Evolutionary conservation across 2,329 filamentous ascomycete species (phyloP), one percentile per base, ranked within the genome.

Genomic region (Graphilbum sp.): DNA sequence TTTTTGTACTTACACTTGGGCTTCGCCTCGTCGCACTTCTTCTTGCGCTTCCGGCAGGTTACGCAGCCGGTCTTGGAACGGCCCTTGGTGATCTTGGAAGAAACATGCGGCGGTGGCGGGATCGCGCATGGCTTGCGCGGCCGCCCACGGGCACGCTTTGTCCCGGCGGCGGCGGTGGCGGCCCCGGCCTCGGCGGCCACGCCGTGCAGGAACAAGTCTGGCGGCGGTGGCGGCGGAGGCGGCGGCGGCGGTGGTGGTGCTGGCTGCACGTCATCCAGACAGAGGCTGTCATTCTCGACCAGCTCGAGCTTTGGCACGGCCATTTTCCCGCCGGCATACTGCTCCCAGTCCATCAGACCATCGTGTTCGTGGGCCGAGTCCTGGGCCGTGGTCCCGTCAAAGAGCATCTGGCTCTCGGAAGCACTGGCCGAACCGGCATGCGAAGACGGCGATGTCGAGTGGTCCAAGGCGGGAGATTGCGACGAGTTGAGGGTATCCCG

Each of bases 101-200:
- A 59, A 16, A 64, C n/a, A n/a, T n/a, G 59, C 15, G 62, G 11
- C 2, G 37, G 51, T 27, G 69, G 66, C 1, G 74, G 68, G 8
- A 67, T 67, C 16, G 80, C 61, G 30, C 83, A 80, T 49, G 86
- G 75, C 60, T 93, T 93, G 56, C 85, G 70, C 36, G 86, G 86
- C 39, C 86, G 70, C 25, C 86, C 86, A 50, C 86, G 72, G 48
- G 78, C 78, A 50, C 79, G 66, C 58, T 79, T 79, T 29, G 56
- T 52, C 47, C 70, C 71, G 17, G 56, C 47, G 20, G 58, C 52
- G 11, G 45, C 36, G 13, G 45, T 41, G 2, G 52, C 41, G 5
- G 7, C 27, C 5, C 13, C 8, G 10, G 27, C 27, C 5, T 12
- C 27, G 10, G 7, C 23, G 12, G 23, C 23, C 23, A 25, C 23